Base-by-base conservation (phyloP, 2,329 filamentous ascomycete species). In the Fusarium palustre region DNA sequence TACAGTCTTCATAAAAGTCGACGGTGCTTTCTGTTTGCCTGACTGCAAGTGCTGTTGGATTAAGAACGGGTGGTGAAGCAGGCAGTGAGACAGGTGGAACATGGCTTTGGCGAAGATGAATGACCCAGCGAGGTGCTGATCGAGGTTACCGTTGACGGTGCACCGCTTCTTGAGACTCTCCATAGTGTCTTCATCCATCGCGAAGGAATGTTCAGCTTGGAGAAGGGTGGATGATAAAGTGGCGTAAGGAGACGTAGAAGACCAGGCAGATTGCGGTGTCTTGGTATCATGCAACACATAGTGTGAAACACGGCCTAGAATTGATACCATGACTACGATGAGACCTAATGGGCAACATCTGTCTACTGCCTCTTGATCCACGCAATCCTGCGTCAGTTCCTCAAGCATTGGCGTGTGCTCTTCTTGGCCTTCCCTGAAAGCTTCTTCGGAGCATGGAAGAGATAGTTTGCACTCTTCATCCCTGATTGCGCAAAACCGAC, bases 71-170 rank as follows among this genome's bases (percentile, higher is more conserved):
- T 64, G 60, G 13, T 64, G 43, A 2, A 64, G 60, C 5, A 64
- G n/a, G 15, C 60, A 64, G 16, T 64, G 60, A 9, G 60, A 64
- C 0, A 64, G 7, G 2, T 64, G 60, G 3, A 64, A 64, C 36
- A 64, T 64, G 13, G 60, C 59, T 22, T 64, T 64, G 11, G 60
- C 60, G 7, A 58, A 64, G 4, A 64, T 64, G 18, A 64, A 64
- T 2, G 60, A 64, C 3, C 60, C 38, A 1, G 60, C 60, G 2
- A 58, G 50, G 2, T 33, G 43, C 10, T 64, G 50, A 18, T 64
- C 60, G 3, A 64, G 38, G 4, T 8, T 15, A 5, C 50, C 60
- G 3, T 64, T 33, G 1, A 64, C 11, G 0, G 52, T 48, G 5
- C 59, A 64, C 2, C 43, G 22, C 20, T 58, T 45, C 7, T 49